phyloP scores from a whole-genome alignment of 2,329 filamentous ascomycete genomes.

The Aureobasidium sp. region DNA sequence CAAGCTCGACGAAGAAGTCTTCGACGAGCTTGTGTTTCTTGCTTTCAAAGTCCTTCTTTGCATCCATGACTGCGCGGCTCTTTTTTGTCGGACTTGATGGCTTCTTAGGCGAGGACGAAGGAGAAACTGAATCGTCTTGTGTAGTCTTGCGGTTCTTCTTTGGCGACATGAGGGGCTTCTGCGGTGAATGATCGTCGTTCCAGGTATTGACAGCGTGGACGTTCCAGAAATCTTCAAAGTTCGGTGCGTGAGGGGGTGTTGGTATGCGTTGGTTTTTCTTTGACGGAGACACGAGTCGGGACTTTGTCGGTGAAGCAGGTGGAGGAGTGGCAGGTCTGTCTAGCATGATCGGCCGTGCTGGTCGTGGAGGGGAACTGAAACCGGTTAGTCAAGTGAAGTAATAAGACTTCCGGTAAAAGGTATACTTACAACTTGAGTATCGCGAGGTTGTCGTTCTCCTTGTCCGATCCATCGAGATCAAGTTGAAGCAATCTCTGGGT shows the following conservation, averaged over 20 bases:
- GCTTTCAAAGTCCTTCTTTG: slow-evolving; percentile 55
- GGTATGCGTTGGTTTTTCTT: slow-evolving; percentile 44
- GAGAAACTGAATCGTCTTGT: slow-evolving; percentile 21
- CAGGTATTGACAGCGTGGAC: slow-evolving; percentile 54
- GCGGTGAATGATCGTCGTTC: slow-evolving; percentile 56
- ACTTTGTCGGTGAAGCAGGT: slow-evolving; percentile 36
- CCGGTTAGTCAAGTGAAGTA: not conserved
- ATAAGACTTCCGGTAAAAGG: not conserved
- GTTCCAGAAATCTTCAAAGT: slow-evolving; percentile 54
- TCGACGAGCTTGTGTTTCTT: slow-evolving; percentile 57
- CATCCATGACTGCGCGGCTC: slow-evolving; percentile 29
- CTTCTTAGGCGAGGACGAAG: slow-evolving; percentile 34
- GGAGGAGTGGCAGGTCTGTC: slow-evolving; percentile 34
- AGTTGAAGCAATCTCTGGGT: slow-evolving; percentile 2
- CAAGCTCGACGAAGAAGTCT: slow-evolving; percentile 62
- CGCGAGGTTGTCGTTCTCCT: slow-evolving; percentile 25
- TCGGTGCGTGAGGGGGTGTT: slow-evolving; percentile 47
- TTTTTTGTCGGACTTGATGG: slow-evolving; percentile 29
- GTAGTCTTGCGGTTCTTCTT: slow-evolving; percentile 26
- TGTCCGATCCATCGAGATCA: slow-evolving; percentile 23
- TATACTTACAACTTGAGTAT: slow-evolving; percentile 22
- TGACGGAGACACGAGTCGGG: slow-evolving; percentile 41
- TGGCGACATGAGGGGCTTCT: slow-evolving; percentile 38
- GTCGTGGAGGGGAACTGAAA: slow-evolving; percentile 9
- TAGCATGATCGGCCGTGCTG: not conserved